Conservation (phyloP, 208 protist species). For the Leishmania aethiopica region DNA sequence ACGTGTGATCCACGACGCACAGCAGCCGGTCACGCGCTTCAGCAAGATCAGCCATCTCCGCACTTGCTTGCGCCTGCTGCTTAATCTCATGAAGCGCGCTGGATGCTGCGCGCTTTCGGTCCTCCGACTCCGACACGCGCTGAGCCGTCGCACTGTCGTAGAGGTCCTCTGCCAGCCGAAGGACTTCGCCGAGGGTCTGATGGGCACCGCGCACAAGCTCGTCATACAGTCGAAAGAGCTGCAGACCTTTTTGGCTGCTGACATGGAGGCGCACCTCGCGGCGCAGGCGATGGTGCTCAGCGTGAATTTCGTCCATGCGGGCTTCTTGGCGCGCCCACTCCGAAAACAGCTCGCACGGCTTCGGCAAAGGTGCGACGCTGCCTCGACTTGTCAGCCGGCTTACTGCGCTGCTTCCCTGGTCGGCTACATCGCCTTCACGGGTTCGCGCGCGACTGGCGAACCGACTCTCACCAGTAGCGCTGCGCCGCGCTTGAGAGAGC, state of each 20-base stretch:
- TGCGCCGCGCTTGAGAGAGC: background rate
- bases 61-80: constrained; percentile 1
- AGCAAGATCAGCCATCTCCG: background rate
- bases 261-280: constrained; percentile 75
- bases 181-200: constrained; percentile 29
- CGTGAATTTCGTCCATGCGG: constrained; percentile 32
- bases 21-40: constrained; percentile 24
- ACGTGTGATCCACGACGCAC: constrained; percentile 39
- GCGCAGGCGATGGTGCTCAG: constrained; percentile 58
- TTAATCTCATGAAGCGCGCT: constrained; percentile 10
- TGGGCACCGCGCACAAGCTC: constrained; percentile 43
- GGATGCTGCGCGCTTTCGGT: background rate
- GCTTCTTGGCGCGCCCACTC: constrained; percentile 16
- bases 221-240: constrained; percentile 76
- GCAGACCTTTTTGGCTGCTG: constrained; percentile 63
- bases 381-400: constrained; percentile 11
- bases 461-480: background rate
- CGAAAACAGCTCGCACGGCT: constrained; percentile 14
- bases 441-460: constrained; percentile 1
- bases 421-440: background rate
- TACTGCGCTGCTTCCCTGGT: background rate
- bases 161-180: constrained; percentile 30
- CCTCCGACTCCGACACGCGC: background rate
- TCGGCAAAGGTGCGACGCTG: background rate
- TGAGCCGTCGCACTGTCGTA: constrained; percentile 12